Conservation (phyloP, 2,329 filamentous ascomycete species). For the Pezicula neosporulosa region DNA sequence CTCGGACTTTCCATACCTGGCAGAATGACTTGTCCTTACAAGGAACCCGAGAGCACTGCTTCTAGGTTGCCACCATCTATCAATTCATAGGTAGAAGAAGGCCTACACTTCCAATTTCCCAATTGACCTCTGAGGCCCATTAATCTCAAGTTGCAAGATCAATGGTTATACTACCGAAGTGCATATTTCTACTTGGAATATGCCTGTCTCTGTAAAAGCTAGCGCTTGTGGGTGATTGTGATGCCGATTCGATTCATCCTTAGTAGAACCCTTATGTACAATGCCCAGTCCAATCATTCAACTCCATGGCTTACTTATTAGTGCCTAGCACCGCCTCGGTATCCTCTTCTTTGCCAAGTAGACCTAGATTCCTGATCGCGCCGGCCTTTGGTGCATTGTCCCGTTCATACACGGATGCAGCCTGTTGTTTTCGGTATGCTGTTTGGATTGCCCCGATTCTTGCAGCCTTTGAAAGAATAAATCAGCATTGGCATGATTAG, state of each 20-base stretch:
- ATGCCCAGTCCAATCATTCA: constrained; percentile 3
- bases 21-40: too few species aligned
- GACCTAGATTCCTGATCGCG: constrained; percentile 81
- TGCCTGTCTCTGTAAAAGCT: not conserved
- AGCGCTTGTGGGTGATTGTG: not conserved
- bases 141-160: too few species aligned
- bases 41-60: too few species aligned
- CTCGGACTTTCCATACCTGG: too few species aligned
- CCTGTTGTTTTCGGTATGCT: constrained; percentile 79
- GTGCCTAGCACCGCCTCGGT: constrained; percentile 51
- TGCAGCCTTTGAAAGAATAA: constrained; percentile 50
- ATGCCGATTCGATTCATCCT: not conserved
- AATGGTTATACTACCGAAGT: too few species aligned
- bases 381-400: constrained; percentile 79
- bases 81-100: too few species aligned
- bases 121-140: too few species aligned
- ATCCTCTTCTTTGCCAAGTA: constrained; percentile 82
- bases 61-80: too few species aligned
- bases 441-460: constrained; percentile 76
- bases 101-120: too few species aligned
- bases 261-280: constrained; percentile 24
- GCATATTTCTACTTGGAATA: too few species aligned
- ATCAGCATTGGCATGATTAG: constrained; percentile 3
- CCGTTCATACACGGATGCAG: constrained; percentile 58
- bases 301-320: constrained; percentile 24